phyloP scores from a whole-genome alignment of 139 green algal species.

The Chlamydomonas incerta region DNA sequence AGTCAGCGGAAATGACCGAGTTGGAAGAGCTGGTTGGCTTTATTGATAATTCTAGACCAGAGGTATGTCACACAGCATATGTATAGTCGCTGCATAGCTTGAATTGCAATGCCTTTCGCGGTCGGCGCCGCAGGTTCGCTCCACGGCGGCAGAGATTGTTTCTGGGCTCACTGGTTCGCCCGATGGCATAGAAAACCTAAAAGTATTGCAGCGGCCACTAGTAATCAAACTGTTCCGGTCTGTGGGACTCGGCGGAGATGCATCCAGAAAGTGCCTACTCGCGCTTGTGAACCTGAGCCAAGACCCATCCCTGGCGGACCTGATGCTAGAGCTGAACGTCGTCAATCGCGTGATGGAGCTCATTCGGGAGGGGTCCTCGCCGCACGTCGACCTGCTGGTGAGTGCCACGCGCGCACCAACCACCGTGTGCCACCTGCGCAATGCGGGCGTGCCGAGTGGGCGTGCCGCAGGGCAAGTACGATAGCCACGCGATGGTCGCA shows the following conservation, averaged over 20 bases:
- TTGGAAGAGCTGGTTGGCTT: constrained; percentile 31
- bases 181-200: constrained; percentile 72
- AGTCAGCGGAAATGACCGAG: neutral
- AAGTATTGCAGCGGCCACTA: neutral
- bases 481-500: no score
- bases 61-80: neutral
- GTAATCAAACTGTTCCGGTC: constrained; percentile 65
- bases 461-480: no score
- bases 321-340: constrained; percentile 63
- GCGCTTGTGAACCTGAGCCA: constrained; percentile 85
- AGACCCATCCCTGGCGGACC: constrained; percentile 6
- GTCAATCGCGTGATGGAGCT: constrained; percentile 70
- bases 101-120: neutral
- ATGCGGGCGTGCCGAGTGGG: no score
- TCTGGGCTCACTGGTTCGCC: constrained; percentile 67
- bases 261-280: constrained; percentile 48
- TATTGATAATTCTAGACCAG: constrained; percentile 2
- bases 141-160: constrained; percentile 73
- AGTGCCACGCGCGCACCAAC: neutral
- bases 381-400: constrained; percentile 68
- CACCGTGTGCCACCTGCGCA: no score
- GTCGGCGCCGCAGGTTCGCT: constrained; percentile 49
- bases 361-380: constrained; percentile 62
- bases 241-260: constrained; percentile 39
- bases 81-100: neutral